phyloP scores from a whole-genome alignment of 225 moss, liverwort and hornwort species.

The Climacium dendroides region DNA sequence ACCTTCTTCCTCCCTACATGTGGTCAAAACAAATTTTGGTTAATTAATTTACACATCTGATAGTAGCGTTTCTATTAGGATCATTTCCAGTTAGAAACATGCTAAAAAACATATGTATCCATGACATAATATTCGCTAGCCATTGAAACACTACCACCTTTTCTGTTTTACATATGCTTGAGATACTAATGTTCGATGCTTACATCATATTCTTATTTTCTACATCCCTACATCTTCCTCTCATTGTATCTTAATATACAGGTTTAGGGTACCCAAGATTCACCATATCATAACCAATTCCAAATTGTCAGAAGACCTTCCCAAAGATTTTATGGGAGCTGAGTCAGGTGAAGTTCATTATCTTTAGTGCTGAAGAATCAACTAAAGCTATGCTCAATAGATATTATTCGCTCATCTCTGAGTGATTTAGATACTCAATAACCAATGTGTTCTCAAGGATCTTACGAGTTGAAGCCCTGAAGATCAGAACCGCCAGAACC shows the following conservation, averaged over 20 bases:
- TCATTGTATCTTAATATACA: neutral
- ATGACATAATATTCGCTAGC: neutral
- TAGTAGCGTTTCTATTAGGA: neutral
- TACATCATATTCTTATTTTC: neutral
- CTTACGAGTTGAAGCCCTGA: constrained; percentile 67
- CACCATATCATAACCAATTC: neutral
- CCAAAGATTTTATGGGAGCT: neutral
- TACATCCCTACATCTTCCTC: neutral
- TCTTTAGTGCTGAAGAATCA: neutral
- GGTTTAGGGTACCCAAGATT: neutral
- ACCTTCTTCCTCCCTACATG: constrained; percentile 69
- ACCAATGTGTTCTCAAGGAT: neutral
- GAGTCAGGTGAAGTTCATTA: neutral
- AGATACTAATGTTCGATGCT: neutral
- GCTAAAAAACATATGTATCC: neutral
- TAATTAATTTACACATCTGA: neutral
- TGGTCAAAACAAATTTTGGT: neutral
- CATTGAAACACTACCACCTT: neutral
- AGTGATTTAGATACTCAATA: neutral
- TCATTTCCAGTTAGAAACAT: neutral
- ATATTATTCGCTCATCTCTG: neutral
- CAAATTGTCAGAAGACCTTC: neutral
- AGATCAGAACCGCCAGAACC: constrained; percentile 24
- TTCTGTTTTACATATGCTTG: neutral
- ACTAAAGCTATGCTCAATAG: neutral